Conservation (phyloP, 371 early-diverging fungal genomes). For the Polyrhizophydium stewartii region DNA sequence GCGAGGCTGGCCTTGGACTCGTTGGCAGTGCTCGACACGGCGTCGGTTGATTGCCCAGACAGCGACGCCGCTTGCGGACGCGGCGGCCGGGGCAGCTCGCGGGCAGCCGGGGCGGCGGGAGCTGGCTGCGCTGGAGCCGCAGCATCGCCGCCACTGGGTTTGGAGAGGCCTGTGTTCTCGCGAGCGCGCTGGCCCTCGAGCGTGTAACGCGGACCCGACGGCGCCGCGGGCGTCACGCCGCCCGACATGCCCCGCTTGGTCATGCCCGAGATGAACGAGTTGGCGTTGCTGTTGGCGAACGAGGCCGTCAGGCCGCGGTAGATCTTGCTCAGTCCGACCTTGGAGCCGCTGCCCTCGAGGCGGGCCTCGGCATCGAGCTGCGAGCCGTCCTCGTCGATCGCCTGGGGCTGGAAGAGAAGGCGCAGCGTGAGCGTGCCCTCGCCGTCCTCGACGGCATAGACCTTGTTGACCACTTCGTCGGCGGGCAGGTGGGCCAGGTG, state of each 20-base stretch:
- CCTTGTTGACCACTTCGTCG: conserved; percentile 15
- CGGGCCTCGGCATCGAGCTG: conserved; percentile 15
- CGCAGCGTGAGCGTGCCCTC: conserved; percentile 23
- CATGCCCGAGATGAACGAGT: conserved; percentile 1
- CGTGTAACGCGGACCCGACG: not conserved
- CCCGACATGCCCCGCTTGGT: not conserved
- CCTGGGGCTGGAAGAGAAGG: conserved; percentile 21
- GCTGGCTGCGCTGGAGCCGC: too few species aligned
- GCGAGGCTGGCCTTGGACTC: too few species aligned
- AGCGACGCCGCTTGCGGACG: too few species aligned
- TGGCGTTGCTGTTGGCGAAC: conserved; percentile 6
- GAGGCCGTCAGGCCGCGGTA: conserved; percentile 12
- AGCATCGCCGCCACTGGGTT: too few species aligned
- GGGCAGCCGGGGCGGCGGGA: too few species aligned
- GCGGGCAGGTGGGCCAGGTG: conserved; percentile 23
- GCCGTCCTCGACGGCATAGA: conserved; percentile 24
- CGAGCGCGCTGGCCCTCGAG: not conserved
- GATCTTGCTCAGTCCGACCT: conserved; percentile 14
- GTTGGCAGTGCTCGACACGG: too few species aligned
- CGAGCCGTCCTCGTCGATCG: conserved; percentile 2
- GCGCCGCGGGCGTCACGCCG: too few species aligned
- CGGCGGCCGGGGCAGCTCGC: too few species aligned
- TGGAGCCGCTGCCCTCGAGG: conserved; percentile 10
- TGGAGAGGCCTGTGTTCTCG: too few species aligned
- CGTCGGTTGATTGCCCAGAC: too few species aligned